These are phyloP conservation scores for Mortierella sp. DNA, from an alignment of 371 early-diverging fungal genomes.

Conservation along the genomic window DNA sequence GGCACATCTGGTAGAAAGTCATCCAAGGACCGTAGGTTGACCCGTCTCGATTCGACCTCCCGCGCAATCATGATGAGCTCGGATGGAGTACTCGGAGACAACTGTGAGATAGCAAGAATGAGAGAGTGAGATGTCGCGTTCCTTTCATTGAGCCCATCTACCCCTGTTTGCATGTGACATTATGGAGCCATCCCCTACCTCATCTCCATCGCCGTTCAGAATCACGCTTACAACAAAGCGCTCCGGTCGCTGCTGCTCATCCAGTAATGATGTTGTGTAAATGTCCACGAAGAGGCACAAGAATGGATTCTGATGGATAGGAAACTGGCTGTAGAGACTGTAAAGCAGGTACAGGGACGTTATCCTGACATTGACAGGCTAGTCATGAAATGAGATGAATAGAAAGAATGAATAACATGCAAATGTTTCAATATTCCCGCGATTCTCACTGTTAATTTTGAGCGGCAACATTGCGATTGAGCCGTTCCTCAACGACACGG, in stretches of 20 bases:
- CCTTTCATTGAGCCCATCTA: background rate
- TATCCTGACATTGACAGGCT: conserved; percentile 39
- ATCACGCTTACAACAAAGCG: conserved; percentile 47
- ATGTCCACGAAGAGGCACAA: conserved; percentile 46
- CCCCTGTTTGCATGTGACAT: background rate
- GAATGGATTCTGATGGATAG: conserved; percentile 51
- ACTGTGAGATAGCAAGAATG: conserved; percentile 6
- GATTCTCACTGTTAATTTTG: no score
- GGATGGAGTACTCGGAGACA: conserved; percentile 45
- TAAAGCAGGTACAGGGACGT: conserved; percentile 43
- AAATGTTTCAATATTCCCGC: no score
- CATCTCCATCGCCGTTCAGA: conserved; percentile 46
- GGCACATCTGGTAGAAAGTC: conserved; percentile 32
- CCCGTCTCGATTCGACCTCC: conserved; percentile 29
- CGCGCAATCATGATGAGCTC: conserved; percentile 40
- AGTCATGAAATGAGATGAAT: conserved; percentile 5
- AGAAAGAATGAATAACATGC: no score
- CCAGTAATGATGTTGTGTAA: conserved; percentile 27
- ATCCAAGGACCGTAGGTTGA: conserved; percentile 25
- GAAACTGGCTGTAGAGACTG: conserved; percentile 40
- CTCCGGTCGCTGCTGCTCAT: conserved; percentile 37
- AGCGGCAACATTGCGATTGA: no score
- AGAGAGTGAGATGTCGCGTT: background rate
- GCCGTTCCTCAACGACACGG: no score
- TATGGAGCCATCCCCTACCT: conserved; percentile 15